Evolutionary conservation across 176 grass and related monocot species (phyloP), one percentile per base, ranked within the genome.

Genomic region (Oryza rufipogon): DNA sequence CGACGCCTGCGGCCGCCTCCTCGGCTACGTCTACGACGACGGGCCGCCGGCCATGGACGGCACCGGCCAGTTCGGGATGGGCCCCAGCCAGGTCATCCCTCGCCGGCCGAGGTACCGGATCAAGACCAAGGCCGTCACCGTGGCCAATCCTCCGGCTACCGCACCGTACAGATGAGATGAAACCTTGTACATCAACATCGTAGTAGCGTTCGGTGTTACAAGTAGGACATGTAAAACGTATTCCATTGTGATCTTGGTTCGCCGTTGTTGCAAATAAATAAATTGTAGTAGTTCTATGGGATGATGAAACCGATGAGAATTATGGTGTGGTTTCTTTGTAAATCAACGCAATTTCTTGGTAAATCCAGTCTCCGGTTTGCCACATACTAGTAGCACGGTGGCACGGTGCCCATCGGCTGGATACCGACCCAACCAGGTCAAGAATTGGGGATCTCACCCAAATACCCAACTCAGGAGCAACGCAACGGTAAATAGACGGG

Each of bases 11-110:
- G 87, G 65, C 49, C 23, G 54, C 68, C 92, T 91, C 11, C 46
- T 98, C 54, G 92, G 96, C 78, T 71, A 98, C 81, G 80, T 98
- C 66, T 98, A 98, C 90, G 92, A 92, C 73, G 96, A 98, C 73
- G 95, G 95, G 0, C 92, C 88, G 12, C 95, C 95, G 33, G 1
- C 70, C 60, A 94, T 94, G 90, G 16, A 74, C 0, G 95, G 95
- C 56, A 54, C 70, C 11, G 95, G 89, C 1, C 95, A 95, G 89
- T 11, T 95, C 46, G 93, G 93, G 39, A 87, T 98, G 52, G 96
- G 96, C 0, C 92, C 91, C 64, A 95, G 92, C 87, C 95, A 98
- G 89, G 92, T 80, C 47, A 79, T 93, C 66, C 85, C 92, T 5
- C 77, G 89, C 60, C 82, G 78, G 8, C 92, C 96, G 0, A 90